These are phyloP conservation scores for Acer saccharum DNA, from an alignment of 345 rosid species.

Conservation along the genomic window DNA sequence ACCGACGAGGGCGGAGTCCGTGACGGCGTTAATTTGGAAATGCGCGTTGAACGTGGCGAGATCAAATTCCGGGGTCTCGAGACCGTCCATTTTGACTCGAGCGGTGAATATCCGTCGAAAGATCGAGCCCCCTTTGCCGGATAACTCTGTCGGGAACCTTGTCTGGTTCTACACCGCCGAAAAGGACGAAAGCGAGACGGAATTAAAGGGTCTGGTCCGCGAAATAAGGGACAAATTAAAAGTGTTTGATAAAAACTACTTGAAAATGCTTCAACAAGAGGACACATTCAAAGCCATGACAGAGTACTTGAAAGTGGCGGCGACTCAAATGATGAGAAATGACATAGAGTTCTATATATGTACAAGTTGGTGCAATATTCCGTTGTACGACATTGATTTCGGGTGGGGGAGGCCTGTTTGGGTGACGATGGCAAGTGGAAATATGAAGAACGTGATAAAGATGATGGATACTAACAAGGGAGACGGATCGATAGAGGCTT, in stretches of 20 bases:
- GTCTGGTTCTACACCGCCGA: not conserved
- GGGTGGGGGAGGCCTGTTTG: constrained; percentile 53
- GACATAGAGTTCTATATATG: constrained; percentile 24
- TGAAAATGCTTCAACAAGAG: constrained; percentile 12
- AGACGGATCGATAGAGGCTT: constrained; percentile 49
- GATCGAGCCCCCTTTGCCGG: constrained; percentile 13
- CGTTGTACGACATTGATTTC: constrained; percentile 33
- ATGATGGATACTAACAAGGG: constrained; percentile 37
- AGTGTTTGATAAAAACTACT: constrained; percentile 7
- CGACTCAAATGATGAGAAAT: not conserved
- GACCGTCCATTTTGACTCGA: not conserved
- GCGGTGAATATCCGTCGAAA: constrained; percentile 15
- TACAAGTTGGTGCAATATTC: constrained; percentile 25
- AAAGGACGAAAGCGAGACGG: not conserved
- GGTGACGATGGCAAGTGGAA: constrained; percentile 23
- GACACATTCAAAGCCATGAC: not conserved
- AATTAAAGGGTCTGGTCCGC: constrained; percentile 27
- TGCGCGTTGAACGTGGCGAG: not conserved
- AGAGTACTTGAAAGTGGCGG: constrained; percentile 11
- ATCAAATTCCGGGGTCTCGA: not conserved
- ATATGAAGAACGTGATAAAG: constrained; percentile 20
- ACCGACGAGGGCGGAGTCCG: constrained; percentile 23
- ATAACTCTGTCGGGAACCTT: constrained; percentile 17
- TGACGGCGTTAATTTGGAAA: constrained; percentile 30
- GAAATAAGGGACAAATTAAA: constrained; percentile 22